Percentiles rank a stretch among this genome's conserved stretches.
Evolutionary conservation across 352 stramenopile species (phyloP).

Genomic region (Phytopythium chamaehyphon): DNA sequence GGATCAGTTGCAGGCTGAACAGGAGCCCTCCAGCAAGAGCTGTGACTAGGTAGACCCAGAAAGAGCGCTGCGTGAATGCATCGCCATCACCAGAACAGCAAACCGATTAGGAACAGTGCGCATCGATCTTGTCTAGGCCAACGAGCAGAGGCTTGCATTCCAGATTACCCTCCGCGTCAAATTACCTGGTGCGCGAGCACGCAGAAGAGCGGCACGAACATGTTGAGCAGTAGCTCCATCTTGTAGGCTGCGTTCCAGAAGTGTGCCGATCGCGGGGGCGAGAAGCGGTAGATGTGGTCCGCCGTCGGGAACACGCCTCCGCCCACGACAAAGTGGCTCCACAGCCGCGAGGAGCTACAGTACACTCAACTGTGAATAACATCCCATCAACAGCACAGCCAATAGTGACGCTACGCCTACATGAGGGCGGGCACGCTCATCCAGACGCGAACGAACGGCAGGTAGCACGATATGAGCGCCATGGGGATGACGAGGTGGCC

Average conservation of each 20-base stretch:
- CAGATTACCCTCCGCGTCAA: slow-evolving; percentile 2
- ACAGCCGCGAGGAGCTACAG: slow-evolving; percentile 64
- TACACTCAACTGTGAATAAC: slow-evolving; percentile 2
- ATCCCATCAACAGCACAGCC: not conserved
- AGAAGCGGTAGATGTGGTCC: slow-evolving; percentile 78
- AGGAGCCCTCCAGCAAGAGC: slow-evolving; percentile 52
- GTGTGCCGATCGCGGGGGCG: slow-evolving; percentile 57
- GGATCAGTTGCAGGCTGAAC: slow-evolving; percentile 59
- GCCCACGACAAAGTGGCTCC: slow-evolving; percentile 68
- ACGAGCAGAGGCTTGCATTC: not conserved
- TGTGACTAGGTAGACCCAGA: slow-evolving; percentile 74
- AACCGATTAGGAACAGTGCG: not conserved
- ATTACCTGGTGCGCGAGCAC: slow-evolving; percentile 75
- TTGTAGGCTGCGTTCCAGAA: slow-evolving; percentile 81
- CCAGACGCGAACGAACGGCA: slow-evolving; percentile 73
- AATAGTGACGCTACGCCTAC: slow-evolving; percentile 15
- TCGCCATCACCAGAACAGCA: slow-evolving; percentile 8
- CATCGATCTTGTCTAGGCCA: not conserved
- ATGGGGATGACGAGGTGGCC: slow-evolving; percentile 71
- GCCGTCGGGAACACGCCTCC: slow-evolving; percentile 68
- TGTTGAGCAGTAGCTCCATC: slow-evolving; percentile 76
- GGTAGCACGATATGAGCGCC: slow-evolving; percentile 70
- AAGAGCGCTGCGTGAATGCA: slow-evolving; percentile 42
- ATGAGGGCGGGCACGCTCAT: slow-evolving; percentile 75
- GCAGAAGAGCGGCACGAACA: slow-evolving; percentile 74